Percentiles rank a stretch among this genome's conserved stretches.
These are phyloP conservation scores for Solanum chacoense DNA, from an alignment of 305 asterid species.

Conservation along the genomic window DNA sequence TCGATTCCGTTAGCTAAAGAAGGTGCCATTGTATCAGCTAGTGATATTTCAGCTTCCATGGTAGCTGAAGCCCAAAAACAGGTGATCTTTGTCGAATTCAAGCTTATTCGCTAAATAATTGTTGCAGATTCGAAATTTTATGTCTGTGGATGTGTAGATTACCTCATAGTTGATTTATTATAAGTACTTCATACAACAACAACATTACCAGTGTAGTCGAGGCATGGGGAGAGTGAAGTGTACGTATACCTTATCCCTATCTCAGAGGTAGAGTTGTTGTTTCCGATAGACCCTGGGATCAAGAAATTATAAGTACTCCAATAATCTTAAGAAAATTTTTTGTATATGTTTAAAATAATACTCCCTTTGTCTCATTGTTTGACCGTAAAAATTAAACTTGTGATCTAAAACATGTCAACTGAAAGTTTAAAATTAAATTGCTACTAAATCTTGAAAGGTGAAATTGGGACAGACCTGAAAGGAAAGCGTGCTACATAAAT, in stretches of 20 bases:
- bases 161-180: no score
- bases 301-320: neutral
- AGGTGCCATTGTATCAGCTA: conserved; percentile 80
- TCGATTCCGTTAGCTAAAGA: conserved; percentile 87
- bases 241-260: neutral
- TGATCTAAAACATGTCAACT: neutral
- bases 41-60: conserved; percentile 95
- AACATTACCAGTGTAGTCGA: neutral
- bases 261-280: neutral
- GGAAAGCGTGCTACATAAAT: neutral
- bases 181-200: neutral
- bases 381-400: neutral
- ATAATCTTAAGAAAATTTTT: neutral
- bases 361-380: neutral
- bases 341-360: neutral
- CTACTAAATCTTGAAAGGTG: neutral
- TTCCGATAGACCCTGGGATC: neutral
- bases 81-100: conserved; percentile 12
- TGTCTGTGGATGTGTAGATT: neutral
- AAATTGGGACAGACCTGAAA: neutral
- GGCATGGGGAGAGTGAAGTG: neutral
- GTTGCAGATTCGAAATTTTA: neutral
- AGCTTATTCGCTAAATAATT: neutral
- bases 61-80: conserved; percentile 82
- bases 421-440: neutral